Evolutionary conservation across 805 yeast species (phyloP).

Genomic region (Monosporozyma solicola): DNA sequence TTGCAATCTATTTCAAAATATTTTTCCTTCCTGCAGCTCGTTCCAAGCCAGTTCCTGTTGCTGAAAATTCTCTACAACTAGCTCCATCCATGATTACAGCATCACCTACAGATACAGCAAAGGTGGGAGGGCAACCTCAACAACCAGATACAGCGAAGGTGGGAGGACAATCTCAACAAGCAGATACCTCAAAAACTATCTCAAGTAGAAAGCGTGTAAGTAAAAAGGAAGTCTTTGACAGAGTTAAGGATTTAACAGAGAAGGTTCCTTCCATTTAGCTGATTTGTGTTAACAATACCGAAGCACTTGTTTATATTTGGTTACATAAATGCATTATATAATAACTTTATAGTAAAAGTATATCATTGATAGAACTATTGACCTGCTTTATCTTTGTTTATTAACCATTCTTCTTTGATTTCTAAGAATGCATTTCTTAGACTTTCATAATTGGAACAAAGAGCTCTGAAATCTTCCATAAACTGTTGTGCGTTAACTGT

Average conservation of each 20-base stretch:
- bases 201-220: conserved; percentile 24
- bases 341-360: neutral
- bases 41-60: neutral
- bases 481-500: conserved; percentile 51
- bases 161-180: neutral
- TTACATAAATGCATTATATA: neutral
- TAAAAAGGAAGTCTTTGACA: conserved; percentile 29
- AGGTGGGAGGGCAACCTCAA: neutral
- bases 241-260: conserved; percentile 20
- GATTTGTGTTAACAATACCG: neutral
- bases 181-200: conserved; percentile 6
- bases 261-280: conserved; percentile 8
- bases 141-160: neutral
- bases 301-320: neutral
- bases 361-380: neutral
- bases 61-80: neutral
- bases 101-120: neutral
- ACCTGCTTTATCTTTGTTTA: neutral
- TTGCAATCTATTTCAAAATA: conserved; percentile 24
- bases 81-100: neutral
- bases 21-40: conserved; percentile 20
- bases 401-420: conserved; percentile 42
- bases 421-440: conserved; percentile 48
- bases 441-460: conserved; percentile 45
- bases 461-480: conserved; percentile 57